phyloP scores from a whole-genome alignment of 495 filamentous ascomycete genomes.

The Talaromyces proteolyticus region DNA sequence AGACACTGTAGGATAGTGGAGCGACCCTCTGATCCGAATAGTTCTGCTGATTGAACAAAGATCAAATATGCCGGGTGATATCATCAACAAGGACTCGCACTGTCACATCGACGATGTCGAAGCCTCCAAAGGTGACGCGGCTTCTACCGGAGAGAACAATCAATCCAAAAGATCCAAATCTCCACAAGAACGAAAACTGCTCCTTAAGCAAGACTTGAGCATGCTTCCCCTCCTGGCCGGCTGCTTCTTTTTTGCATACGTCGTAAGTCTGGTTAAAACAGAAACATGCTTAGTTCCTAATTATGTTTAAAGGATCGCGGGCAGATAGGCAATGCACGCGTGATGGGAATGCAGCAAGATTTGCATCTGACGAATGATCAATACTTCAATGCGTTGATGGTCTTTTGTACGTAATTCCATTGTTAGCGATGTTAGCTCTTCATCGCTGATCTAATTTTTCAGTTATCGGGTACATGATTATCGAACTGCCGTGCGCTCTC shows the following conservation, averaged over 20 bases:
- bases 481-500: not conserved
- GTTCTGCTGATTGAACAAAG: not conserved
- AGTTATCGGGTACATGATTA: not conserved
- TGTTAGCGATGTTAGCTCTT: not conserved
- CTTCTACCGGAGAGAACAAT: not conserved
- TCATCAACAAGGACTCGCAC: not conserved
- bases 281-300: not conserved
- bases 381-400: not conserved
- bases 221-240: not conserved
- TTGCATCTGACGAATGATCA: not conserved
- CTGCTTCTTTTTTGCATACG: not conserved
- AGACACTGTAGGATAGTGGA: not conserved
- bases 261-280: not conserved
- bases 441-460: not conserved
- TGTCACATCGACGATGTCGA: not conserved
- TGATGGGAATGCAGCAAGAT: not conserved
- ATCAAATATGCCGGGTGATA: not conserved
- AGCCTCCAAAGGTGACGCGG: not conserved
- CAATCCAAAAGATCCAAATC: not conserved
- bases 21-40: not conserved
- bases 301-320: not conserved
- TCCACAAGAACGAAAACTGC: not conserved
- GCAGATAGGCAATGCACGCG: not conserved
- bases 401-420: not conserved
- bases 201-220: not conserved